These are phyloP conservation scores for Tulasnella sp. DNA, from an alignment of 768 basidiomycete genomes.

Conservation along the genomic window DNA sequence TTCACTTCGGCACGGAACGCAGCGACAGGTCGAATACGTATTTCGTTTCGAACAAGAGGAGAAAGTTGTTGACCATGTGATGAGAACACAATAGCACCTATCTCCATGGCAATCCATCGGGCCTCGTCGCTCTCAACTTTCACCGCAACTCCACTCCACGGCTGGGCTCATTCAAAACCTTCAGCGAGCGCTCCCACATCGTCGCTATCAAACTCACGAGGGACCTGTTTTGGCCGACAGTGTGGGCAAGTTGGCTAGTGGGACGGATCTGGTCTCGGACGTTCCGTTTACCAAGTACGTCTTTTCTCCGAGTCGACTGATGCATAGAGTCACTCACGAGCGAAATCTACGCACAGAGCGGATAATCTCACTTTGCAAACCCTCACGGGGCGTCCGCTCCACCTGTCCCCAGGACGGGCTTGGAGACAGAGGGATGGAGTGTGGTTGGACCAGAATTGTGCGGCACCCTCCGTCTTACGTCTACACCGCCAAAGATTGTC, in stretches of 20 bases:
- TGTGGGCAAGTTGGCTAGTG: slow-evolving; percentile 48
- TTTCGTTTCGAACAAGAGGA: slow-evolving; percentile 24
- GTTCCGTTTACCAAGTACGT: slow-evolving; percentile 68
- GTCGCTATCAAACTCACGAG: slow-evolving; percentile 82
- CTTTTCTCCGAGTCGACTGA: neutral
- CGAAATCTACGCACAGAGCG: slow-evolving; percentile 36
- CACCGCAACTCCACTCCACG: slow-evolving; percentile 80
- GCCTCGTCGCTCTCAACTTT: slow-evolving; percentile 71
- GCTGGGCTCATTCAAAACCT: slow-evolving; percentile 98
- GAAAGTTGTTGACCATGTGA: slow-evolving; percentile 12
- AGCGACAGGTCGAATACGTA: slow-evolving; percentile 4
- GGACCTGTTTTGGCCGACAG: slow-evolving; percentile 92
- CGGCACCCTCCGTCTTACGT: too few species aligned
- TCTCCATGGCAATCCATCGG: slow-evolving; percentile 61
- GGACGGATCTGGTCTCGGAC: slow-evolving; percentile 75
- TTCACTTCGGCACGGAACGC: too few species aligned
- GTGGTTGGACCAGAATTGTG: slow-evolving; percentile 29
- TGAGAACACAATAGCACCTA: slow-evolving; percentile 70
- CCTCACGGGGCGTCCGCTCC: slow-evolving; percentile 42
- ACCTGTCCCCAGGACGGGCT: neutral
- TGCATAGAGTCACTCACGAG: neutral
- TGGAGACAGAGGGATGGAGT: too few species aligned
- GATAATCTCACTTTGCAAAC: slow-evolving; percentile 94
- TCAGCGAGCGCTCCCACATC: slow-evolving; percentile 93
- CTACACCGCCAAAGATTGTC: too few species aligned